Percentiles rank a stretch among this genome's conserved stretches.
Conservation (phyloP, 768 basidiomycete species). For the Gelatoporia subvermispora region DNA sequence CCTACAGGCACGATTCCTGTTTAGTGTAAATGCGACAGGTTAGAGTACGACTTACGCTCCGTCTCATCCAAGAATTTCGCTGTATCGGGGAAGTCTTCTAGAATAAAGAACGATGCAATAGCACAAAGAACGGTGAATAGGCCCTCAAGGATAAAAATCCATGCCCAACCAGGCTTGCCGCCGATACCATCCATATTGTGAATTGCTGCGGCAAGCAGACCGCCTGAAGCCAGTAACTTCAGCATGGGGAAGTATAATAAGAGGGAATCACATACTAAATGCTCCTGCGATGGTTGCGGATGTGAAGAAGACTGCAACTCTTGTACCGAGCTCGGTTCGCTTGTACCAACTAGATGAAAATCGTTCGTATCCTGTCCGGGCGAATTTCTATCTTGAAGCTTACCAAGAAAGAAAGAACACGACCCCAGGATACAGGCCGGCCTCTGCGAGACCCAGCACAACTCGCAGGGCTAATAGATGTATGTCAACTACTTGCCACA, state of each 20-base stretch:
- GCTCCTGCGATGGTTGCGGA: constrained; percentile 77
- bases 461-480: constrained; percentile 46
- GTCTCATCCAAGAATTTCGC: constrained; percentile 63
- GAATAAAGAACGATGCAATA: constrained; percentile 61
- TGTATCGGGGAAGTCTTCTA: constrained; percentile 75
- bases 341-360: constrained; percentile 68
- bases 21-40: background rate
- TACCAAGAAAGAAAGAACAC: constrained; percentile 61
- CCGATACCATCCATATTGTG: constrained; percentile 67
- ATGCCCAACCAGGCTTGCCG: constrained; percentile 59
- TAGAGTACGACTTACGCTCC: constrained; percentile 41
- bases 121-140: constrained; percentile 59
- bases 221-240: constrained; percentile 33
- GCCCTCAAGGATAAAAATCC: constrained; percentile 76
- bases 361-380: too few relatives aligned
- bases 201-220: constrained; percentile 61
- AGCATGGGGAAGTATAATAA: background rate
- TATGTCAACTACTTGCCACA: background rate
- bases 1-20: constrained; percentile 30
- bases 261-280: constrained; percentile 43
- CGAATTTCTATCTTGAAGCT: background rate
- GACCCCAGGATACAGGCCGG: constrained; percentile 48
- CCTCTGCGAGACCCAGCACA: constrained; percentile 52
- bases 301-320: constrained; percentile 73
- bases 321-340: constrained; percentile 66